These are phyloP conservation scores for Pseudogymnoascus sp. DNA, from an alignment of 2,329 filamentous ascomycete species.

Conservation along the genomic window DNA sequence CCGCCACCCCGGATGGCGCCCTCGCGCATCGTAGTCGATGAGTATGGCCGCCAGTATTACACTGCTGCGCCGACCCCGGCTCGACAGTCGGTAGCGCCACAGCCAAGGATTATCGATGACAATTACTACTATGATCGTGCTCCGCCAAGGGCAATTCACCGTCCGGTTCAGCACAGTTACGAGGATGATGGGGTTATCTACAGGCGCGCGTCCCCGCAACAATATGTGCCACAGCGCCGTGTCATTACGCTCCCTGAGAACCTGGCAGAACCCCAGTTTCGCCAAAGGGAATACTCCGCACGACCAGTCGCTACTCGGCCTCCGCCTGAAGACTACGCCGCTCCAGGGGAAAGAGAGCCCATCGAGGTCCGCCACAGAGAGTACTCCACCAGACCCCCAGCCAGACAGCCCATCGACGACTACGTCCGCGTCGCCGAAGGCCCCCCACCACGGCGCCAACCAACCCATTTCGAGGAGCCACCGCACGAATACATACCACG, in stretches of 20 bases:
- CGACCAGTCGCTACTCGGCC: conserved; percentile 35
- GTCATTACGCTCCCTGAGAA: conserved; percentile 57
- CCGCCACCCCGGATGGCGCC: conserved; percentile 36
- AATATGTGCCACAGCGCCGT: conserved; percentile 42
- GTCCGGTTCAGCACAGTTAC: conserved; percentile 31
- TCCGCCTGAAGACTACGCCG: conserved; percentile 39
- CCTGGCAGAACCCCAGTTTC: conserved; percentile 40
- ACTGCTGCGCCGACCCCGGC: conserved; percentile 41
- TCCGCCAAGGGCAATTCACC: conserved; percentile 22
- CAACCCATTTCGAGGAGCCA: conserved; percentile 37
- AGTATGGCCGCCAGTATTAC: conserved; percentile 73
- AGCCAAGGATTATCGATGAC: conserved; percentile 39
- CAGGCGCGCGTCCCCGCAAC: conserved; percentile 41
- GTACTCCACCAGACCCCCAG: neutral
- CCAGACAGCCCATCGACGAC: neutral
- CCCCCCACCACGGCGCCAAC: conserved; percentile 17
- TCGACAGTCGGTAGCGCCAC: conserved; percentile 46
- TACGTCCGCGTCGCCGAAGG: neutral
- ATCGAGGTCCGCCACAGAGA: conserved; percentile 13
- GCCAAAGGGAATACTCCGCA: conserved; percentile 49
- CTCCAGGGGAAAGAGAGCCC: conserved; percentile 31
- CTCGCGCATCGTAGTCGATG: conserved; percentile 69
- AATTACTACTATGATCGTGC: conserved; percentile 59
- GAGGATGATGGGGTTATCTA: conserved; percentile 45
- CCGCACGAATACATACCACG: conserved; percentile 39